Evolutionary conservation across 129 eudicot genomes (phyloP), one percentile per base, ranked within the genome.

Genomic region (Artemisia tridentata): DNA sequence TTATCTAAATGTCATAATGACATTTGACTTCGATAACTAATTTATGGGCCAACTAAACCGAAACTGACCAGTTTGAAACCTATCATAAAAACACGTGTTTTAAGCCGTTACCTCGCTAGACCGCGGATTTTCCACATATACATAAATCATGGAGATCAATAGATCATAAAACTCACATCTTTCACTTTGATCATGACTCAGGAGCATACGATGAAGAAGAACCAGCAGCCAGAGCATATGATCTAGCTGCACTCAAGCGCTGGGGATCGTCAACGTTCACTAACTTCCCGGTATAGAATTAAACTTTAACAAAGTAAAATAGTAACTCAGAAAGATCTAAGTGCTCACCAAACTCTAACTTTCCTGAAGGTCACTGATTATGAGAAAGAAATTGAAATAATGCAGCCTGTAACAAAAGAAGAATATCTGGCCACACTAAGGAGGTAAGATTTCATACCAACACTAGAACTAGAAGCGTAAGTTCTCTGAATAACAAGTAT

Each of bases 171-270:
- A 53, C 56, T 34, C 1, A 53, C 3, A 73, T 46, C 4, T 55
- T 72, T 53, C 11, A 23, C 2, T 81, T 17, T 18, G 10, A 1
- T 58, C 19, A 74, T 41, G 68, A 25, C 13, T 47, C 85, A 89
- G 96, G 96, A 68, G 96, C 96, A 16, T 90, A 86, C 65, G 96
- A 90, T 79, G 91, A 90, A 76, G 96, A 90, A 80, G 96, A 90
- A 86, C 80, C 93, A 55, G 96, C 93, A 76, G 96, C 93, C 17
- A 75, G 91, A 71, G 96, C 96, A 19, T 90, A 90, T 77, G 96
- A 90, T 78, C 83, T 90, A 75, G 96, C 96, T 63, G 96, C 93
- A 48, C 80, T 90, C 0, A 90, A 86, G 85, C 86, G 86, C 63
- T 90, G 96, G 96, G 96, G 96, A 57, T 63, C 88, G 51, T 82